A percentile compares a stretch with the other conserved stretches of the same genome.
Evolutionary conservation across 1,284 basidiomycete species (phyloP).

Genomic region (Peniophora sp.): DNA sequence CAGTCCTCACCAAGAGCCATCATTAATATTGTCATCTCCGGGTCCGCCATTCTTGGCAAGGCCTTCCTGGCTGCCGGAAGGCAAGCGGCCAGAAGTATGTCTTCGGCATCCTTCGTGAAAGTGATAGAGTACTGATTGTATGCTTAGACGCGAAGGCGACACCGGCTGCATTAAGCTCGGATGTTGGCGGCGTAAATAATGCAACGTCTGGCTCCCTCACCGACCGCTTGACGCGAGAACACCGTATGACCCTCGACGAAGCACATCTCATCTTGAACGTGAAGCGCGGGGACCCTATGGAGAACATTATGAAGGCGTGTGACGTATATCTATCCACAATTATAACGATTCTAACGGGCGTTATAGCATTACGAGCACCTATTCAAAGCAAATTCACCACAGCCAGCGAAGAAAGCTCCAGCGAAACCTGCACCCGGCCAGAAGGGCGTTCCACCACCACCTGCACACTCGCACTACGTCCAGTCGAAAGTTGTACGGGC

Average conservation of each 20-base stretch:
- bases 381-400: constrained; percentile 80
- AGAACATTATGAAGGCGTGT: constrained; percentile 71
- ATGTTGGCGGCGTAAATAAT: constrained; percentile 64
- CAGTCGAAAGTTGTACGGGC: constrained; percentile 96
- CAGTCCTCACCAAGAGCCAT: constrained; percentile 73
- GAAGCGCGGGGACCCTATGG: constrained; percentile 68
- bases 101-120: not conserved
- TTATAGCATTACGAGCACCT: constrained; percentile 86
- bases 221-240: constrained; percentile 73
- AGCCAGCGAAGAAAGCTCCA: constrained; percentile 35
- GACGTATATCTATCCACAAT: not conserved
- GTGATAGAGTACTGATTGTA: not conserved
- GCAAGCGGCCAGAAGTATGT: constrained; percentile 90
- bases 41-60: constrained; percentile 82
- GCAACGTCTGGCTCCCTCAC: constrained; percentile 67
- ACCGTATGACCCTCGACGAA: constrained; percentile 95
- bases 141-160: constrained; percentile 63
- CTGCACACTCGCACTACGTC: constrained; percentile 81
- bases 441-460: constrained; percentile 23
- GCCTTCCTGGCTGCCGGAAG: constrained; percentile 86
- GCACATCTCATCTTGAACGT: constrained; percentile 91
- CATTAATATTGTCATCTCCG: constrained; percentile 78
- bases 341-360: too few species aligned
- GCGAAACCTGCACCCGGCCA: constrained; percentile 32
- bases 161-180: constrained; percentile 54